Evolutionary conservation across 768 basidiomycete genomes (phyloP).

Genomic region (Rhodotorula diobovata): DNA sequence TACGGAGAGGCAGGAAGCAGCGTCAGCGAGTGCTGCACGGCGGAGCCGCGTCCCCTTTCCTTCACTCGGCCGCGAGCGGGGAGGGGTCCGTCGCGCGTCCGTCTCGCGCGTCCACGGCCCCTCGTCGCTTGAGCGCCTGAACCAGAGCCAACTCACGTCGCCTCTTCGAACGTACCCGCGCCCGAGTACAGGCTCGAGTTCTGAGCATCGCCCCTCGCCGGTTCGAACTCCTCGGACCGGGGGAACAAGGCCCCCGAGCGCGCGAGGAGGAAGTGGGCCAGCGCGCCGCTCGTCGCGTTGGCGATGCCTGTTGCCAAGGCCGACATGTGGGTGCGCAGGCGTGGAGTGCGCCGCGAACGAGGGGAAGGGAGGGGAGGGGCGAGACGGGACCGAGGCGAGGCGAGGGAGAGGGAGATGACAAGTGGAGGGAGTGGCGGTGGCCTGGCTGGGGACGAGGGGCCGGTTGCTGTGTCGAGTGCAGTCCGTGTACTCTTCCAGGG

Average conservation of each 20-base stretch:
- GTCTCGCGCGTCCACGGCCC: too few relatives aligned
- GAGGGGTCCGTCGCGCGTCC: too few relatives aligned
- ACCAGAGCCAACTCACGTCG: slow-evolving; percentile 7
- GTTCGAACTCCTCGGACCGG: slow-evolving; percentile 4
- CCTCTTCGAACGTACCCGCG: slow-evolving; percentile 25
- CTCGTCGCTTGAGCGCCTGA: too few relatives aligned
- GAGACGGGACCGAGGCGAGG: not conserved
- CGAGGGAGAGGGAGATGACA: not conserved
- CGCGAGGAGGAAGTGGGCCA: not conserved
- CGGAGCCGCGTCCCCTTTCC: not conserved
- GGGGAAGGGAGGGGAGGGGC: not conserved
- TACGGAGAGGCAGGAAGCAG: fast-evolving
- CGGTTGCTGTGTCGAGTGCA: not conserved
- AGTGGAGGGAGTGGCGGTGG: too few relatives aligned
- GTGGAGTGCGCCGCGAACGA: too few relatives aligned
- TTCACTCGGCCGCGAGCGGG: too few relatives aligned
- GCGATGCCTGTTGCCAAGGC: too few relatives aligned
- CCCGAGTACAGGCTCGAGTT: slow-evolving; percentile 21
- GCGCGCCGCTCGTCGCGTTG: not conserved
- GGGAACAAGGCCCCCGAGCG: not conserved
- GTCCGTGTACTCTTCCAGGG: not conserved
- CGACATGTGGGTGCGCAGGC: not conserved
- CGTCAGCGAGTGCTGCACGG: not conserved
- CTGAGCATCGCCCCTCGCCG: slow-evolving; percentile 15
- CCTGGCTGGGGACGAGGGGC: too few relatives aligned